phyloP scores from a whole-genome alignment of 768 basidiomycete species.

The Lentinula guzmanii region DNA sequence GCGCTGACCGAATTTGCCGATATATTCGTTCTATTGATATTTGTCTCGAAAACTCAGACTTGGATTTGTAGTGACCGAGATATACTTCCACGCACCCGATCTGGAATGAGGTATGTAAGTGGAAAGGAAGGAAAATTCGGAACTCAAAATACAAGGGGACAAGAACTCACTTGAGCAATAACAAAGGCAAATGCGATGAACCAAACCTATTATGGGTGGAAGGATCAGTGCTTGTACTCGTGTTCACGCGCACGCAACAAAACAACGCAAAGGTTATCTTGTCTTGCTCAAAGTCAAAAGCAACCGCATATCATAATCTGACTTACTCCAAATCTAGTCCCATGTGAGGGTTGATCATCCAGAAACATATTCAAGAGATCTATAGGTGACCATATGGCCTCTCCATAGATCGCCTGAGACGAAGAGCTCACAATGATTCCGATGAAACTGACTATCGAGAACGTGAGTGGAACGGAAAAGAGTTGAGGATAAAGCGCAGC shows the following conservation, averaged over 20 bases:
- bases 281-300: no score
- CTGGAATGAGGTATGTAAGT: neutral
- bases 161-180: slow-evolving; percentile 53
- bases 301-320: neutral
- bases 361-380: slow-evolving; percentile 65
- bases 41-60: neutral
- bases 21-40: slow-evolving; percentile 55
- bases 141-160: neutral
- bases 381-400: slow-evolving; percentile 75
- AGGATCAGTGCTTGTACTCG: no score
- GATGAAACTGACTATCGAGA: slow-evolving; percentile 71
- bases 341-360: slow-evolving; percentile 52
- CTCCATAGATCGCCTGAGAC: slow-evolving; percentile 68
- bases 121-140: neutral
- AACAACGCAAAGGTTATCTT: neutral
- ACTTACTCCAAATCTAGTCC: slow-evolving; percentile 62
- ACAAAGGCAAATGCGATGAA: slow-evolving; percentile 78
- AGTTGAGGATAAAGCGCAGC: slow-evolving; percentile 64
- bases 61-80: neutral
- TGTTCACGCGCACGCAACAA: neutral
- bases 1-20: slow-evolving; percentile 81
- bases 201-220: slow-evolving; percentile 43
- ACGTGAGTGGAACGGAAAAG: slow-evolving; percentile 64
- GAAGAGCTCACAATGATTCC: slow-evolving; percentile 81
- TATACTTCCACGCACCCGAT: neutral